Base-by-base conservation (phyloP, 371 early-diverging fungal species). In the Syncephalis plumigaleata region DNA sequence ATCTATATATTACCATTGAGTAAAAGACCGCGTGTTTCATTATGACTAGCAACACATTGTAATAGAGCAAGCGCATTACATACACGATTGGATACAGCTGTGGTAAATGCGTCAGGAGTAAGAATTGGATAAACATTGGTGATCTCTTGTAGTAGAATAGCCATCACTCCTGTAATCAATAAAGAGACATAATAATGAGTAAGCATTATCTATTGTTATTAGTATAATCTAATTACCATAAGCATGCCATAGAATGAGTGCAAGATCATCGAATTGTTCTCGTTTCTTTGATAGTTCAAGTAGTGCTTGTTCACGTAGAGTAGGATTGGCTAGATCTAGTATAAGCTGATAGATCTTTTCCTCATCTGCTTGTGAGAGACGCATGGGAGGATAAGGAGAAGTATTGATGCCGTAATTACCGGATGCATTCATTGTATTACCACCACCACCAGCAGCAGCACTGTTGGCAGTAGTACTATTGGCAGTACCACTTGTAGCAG, bases 11-110 rank as follows among this genome's bases (percentile, higher is more conserved):
- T 37, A 78, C 79, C 76, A 68, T 81, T 81, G 50, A 98, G 67
- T 54, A 96, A 86, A 40, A 79, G 66, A 31, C 74, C 78, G 26
- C 94, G 75, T n/a, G 97, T 95, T 55, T 92, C 88, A 39, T 75
- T 78, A 45, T 96, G 97, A 48, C 83, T 83, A 2, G 97, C 97
- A 22, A 96, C 87, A 55, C 93, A 88, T 61, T 96, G 97, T 48
- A 96, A 65, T 44, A 96, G 68, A 11, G 96, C 94, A 47, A 96
- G 67, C 5, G 94, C 91, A 62, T 95, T 95, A 62, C 97, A 95
- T 18, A 92, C 94, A 39, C 95, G 77, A 57, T 91, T 93, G 9
- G 89, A 36, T 31, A 46, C 21, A n/a, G 15, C 40, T 4, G 40
- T 18, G n/a, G 40, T 16, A 15, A 40, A 21, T 7, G 31, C 31